Base-by-base conservation (phyloP, 495 filamentous ascomycete genomes). In the Penicillium bovifimosum region DNA sequence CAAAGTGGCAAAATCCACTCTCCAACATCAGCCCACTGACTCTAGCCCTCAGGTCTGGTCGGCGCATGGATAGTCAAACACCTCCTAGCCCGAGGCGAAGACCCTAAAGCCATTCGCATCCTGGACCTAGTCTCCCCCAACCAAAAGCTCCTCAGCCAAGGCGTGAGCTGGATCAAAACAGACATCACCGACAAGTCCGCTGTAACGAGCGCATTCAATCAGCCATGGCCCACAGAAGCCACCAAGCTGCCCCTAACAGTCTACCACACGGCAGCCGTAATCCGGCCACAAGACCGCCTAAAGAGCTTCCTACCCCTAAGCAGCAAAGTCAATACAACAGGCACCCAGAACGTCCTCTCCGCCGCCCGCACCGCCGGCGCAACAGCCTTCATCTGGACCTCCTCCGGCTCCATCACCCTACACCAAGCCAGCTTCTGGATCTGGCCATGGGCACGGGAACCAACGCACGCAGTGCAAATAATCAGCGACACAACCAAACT, bases 241-340 rank as follows among this genome's bases (percentile, higher is more conserved):
- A 64, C 75, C 28, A 47, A 66, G 3, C 65, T 74, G 3, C 76
- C 80, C 14, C 58, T 83, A 17, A 82, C 80, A 9, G 79, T 83
- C 20, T 83, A 76, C 58, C 81, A 83, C 62, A 82, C 76, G 1
- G 80, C 80, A 13, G 80, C 79, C 0, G 57, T 70, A 6, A 80
- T 84, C 41, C 62, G 72, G 5, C 65, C 76, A 0, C 67, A 64
- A 7, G 80, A 82, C 32, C 79, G 81, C 11, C 67, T 68, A 49
- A 52, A 62, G 38, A 52, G 61, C 10, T 68, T 76, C 27, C 77
- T 81, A 43, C 68, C 72, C 6, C 67, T 68, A 17, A 58, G 74
- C 50, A 66, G 62, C 49, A 66, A 73, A n/a, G 77, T 84, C 29
- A 84, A 84, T 52, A 63, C 81, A 26, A 72, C 67, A 18, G 81